Conservation (phyloP, 148 eudicot genomes). For the Agrostemma githago region DNA sequence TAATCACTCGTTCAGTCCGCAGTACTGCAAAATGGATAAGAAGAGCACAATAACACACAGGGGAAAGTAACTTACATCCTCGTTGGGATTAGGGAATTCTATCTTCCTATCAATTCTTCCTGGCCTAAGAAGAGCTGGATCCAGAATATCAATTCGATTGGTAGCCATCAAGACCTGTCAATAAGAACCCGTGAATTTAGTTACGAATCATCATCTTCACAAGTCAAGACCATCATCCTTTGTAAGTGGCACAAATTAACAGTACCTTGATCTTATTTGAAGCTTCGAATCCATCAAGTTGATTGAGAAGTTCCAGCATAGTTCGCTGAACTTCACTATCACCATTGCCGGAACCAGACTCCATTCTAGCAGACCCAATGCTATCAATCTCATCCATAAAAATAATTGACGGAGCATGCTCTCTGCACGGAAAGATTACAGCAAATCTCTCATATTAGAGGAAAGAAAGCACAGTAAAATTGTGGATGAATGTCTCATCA, state of each 20-base stretch:
- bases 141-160: conserved; percentile 64
- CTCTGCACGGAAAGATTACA: conserved; percentile 34
- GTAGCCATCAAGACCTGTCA: conserved; percentile 64
- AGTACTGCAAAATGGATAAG: not conserved
- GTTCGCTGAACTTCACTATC: conserved; percentile 81
- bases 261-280: conserved; percentile 60
- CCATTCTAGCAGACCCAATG: conserved; percentile 73
- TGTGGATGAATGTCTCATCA: not conserved
- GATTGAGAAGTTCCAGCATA: conserved; percentile 74
- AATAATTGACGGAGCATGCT: conserved; percentile 70
- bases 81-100: conserved; percentile 74
- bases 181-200: not conserved
- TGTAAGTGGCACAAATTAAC: not conserved
- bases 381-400: conserved; percentile 78
- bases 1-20: not conserved
- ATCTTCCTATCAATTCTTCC: conserved; percentile 76
- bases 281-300: conserved; percentile 74
- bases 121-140: conserved; percentile 73
- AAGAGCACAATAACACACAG: not conserved
- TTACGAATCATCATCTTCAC: not conserved
- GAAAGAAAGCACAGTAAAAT: not conserved
- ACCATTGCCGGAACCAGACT: conserved; percentile 71
- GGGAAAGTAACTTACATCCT: conserved; percentile 38
- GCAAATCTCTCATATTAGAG: not conserved
- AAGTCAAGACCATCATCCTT: not conserved